Percentiles rank a stretch among this genome's conserved stretches.
Evolutionary conservation across 345 rosid genomes (phyloP).

Genomic region (Eucalyptus erythrocorys): DNA sequence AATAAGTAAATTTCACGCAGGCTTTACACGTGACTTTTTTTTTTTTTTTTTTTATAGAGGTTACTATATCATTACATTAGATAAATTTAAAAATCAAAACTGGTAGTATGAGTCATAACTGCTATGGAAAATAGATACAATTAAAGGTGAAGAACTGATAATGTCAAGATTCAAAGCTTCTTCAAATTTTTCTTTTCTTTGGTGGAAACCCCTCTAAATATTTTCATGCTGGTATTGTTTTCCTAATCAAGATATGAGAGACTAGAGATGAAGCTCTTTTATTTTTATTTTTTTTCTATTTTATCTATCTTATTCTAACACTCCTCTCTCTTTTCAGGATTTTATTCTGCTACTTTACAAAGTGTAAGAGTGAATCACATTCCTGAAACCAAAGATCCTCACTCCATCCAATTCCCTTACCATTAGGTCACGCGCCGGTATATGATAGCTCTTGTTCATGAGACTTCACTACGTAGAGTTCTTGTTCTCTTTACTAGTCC

Average conservation of each 20-base stretch:
- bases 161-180: neutral
- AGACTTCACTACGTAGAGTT: neutral
- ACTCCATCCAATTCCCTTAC: neutral
- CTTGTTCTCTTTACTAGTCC: neutral
- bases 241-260: neutral
- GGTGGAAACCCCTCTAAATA: neutral
- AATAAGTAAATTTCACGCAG: neutral
- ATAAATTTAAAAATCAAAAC: neutral
- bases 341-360: no score
- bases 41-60: neutral
- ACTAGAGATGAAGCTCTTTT: neutral
- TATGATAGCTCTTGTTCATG: neutral
- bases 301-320: neutral
- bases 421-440: rapidly evolving
- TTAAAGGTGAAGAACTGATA: neutral
- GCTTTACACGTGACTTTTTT: neutral
- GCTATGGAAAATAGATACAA: neutral
- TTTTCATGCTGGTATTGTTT: neutral
- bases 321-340: neutral
- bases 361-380: neutral
- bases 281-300: no score
- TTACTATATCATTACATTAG: neutral
- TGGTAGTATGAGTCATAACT: neutral
- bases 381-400: neutral
- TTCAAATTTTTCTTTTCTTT: neutral